phyloP scores from a whole-genome alignment of 164 flowering plant species.

The Dillenia turbinata region DNA sequence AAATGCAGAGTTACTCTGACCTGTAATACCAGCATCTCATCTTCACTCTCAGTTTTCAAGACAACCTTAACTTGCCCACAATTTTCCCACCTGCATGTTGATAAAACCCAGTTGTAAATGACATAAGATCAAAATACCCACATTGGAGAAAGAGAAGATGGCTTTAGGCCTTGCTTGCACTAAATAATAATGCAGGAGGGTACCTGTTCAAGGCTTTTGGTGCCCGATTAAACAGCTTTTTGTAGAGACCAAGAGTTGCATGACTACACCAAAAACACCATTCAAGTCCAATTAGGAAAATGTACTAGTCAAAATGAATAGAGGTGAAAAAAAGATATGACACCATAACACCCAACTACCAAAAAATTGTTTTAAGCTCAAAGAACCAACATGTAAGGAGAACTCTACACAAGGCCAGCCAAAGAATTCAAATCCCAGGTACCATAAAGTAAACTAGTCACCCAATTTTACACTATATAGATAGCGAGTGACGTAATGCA shows the following conservation, averaged over 20 bases:
- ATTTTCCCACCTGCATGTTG: conserved; percentile 87
- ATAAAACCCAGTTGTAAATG: background rate
- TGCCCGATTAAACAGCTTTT: conserved; percentile 71
- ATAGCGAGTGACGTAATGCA: too few species aligned
- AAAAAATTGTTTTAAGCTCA: background rate
- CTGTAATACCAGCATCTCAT: conserved; percentile 79
- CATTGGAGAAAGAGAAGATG: background rate
- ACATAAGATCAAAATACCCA: conserved; percentile 2
- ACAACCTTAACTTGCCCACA: conserved; percentile 99
- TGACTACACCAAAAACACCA: conserved; percentile 40
- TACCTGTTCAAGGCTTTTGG: conserved; percentile 87
- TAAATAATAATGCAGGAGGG: conserved; percentile 1
- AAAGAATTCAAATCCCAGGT: too few species aligned
- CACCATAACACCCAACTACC: background rate
- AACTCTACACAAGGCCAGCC: too few species aligned
- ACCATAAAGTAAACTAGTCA: too few species aligned
- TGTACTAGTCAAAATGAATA: background rate
- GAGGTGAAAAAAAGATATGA: background rate
- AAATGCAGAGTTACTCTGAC: conserved; percentile 27
- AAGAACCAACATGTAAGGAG: too few species aligned
- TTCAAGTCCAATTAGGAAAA: background rate
- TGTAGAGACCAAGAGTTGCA: conserved; percentile 91
- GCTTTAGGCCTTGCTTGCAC: background rate
- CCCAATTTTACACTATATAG: too few species aligned
- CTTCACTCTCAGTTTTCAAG: conserved; percentile 85